Percentiles rank a stretch among this genome's conserved stretches.
Evolutionary conservation across 2,329 filamentous ascomycete genomes (phyloP).

Genomic region (Camptophora hylomeconis): DNA sequence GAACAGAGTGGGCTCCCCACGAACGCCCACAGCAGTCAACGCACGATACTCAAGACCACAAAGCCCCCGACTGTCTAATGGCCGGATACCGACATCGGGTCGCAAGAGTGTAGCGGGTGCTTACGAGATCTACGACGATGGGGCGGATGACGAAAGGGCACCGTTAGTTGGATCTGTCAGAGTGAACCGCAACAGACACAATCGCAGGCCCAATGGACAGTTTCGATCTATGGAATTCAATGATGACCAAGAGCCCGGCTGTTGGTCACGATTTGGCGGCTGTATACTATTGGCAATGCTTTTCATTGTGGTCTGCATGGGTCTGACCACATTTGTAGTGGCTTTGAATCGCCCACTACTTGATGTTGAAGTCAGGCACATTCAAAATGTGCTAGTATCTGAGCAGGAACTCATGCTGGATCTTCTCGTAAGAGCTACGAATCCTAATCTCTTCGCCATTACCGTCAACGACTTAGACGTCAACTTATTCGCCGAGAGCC

Average conservation of each 20-base stretch:
- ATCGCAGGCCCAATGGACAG: constrained; percentile 43
- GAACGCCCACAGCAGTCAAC: constrained; percentile 31
- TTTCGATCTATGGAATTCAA: constrained; percentile 63
- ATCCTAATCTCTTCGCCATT: constrained; percentile 85
- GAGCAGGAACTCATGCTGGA: constrained; percentile 95
- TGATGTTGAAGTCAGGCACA: constrained; percentile 63
- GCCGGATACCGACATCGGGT: constrained; percentile 29
- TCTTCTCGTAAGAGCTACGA: constrained; percentile 72
- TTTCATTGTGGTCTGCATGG: constrained; percentile 68
- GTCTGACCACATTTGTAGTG: constrained; percentile 77
- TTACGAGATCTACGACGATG: constrained; percentile 73
- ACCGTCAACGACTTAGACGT: constrained; percentile 77
- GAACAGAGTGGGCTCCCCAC: constrained; percentile 49
- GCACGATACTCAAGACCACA: constrained; percentile 52
- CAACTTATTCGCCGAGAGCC: constrained; percentile 88
- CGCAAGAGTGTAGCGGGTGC: constrained; percentile 50
- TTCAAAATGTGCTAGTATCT: constrained; percentile 82
- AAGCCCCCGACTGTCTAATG: constrained; percentile 50
- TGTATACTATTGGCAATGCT: constrained; percentile 76
- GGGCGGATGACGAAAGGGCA: constrained; percentile 76
- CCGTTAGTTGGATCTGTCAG: constrained; percentile 60
- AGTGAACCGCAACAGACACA: constrained; percentile 44
- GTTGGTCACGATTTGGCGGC: constrained; percentile 64
- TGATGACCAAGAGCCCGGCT: constrained; percentile 51
- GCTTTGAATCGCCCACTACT: constrained; percentile 79